Evolutionary conservation across 1,139 yeast genomes (phyloP), one percentile per base, ranked within the genome.

Genomic region (Diutina ranongensis): DNA sequence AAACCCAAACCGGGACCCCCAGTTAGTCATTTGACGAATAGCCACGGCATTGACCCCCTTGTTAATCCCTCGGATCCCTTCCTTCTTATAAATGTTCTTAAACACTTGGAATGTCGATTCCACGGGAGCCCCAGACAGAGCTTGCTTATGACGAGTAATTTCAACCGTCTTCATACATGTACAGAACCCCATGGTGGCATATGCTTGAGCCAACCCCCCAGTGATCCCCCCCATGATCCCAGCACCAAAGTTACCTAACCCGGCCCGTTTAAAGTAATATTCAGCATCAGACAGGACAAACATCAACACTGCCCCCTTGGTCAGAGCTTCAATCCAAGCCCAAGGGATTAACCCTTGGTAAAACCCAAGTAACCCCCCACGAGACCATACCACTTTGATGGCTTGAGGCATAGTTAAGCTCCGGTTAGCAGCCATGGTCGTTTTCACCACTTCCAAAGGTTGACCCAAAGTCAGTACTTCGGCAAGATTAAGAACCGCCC

Each of bases 271-370:
- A 58, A 81, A 78, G 48, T 74, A 76, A 62, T 86, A 87, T 64
- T 92, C 98, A 45, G 88, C 83, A 61, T 92, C 98, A 33, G 95
- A 80, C 45, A 95, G 82, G 22, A 89, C 97, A 56, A 92, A 94
- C 55, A 92, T 72, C 49, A 92, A 72, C n/a, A 89, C 96, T 3
- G 97, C 97, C 61, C 98, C 98, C 63, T 92, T 92, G 44, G 98
- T 92, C 20, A 95, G 84, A n/a, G 97, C 98, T 65, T 92, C 98
- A 55, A 92, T 84, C 97, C 97, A 89, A 2, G 97, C 98, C 98
- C 98, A 92, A 40, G 98, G 98, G 52, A 92, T 89, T 62, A 92
- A 73, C 22, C 98, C 98, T 63, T 92, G 98, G 68, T 89, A 92
- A 66, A 89, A 92, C 0, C 97, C 98, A 27, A 77, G 62, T 21